A percentile compares a stretch with the other conserved stretches of the same genome.
Conservation (phyloP, 2,329 filamentous ascomycete species). For the Sclerotinia minor region DNA sequence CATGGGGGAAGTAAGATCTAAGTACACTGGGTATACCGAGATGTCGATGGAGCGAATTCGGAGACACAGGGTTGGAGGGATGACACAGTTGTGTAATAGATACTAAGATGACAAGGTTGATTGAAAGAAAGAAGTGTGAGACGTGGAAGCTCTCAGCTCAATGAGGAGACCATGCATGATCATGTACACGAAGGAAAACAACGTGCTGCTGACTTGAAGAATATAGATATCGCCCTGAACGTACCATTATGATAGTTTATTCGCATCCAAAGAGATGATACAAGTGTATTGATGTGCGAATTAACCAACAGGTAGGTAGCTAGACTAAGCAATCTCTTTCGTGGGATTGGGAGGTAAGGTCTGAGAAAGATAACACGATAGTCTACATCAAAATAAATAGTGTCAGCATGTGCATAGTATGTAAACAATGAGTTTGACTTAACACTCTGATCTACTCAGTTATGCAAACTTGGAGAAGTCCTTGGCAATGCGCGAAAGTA, state of each 20-base stretch:
- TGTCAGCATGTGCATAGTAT: neutral
- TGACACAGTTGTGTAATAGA: neutral
- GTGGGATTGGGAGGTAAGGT: no score
- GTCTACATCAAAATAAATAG: neutral
- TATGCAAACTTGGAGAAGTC: no score
- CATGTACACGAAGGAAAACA: neutral
- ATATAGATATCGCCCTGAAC: neutral
- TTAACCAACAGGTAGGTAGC: neutral
- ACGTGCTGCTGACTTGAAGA: neutral
- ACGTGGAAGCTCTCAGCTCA: no score
- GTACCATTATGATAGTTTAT: neutral
- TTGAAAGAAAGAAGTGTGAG: neutral
- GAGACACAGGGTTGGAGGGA: neutral
- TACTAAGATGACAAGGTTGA: accelerated
- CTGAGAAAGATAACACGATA: no score
- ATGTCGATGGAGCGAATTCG: neutral
- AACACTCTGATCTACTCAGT: neutral
- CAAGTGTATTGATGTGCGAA: neutral
- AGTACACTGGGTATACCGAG: neutral
- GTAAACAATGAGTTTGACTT: neutral
- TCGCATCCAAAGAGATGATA: neutral
- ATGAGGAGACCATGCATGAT: neutral
- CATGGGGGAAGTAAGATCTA: neutral
- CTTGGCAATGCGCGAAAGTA: neutral
- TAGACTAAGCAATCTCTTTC: neutral